phyloP scores from a whole-genome alignment of 495 filamentous ascomycete species.

The Thermothielavioides terrestris region DNA sequence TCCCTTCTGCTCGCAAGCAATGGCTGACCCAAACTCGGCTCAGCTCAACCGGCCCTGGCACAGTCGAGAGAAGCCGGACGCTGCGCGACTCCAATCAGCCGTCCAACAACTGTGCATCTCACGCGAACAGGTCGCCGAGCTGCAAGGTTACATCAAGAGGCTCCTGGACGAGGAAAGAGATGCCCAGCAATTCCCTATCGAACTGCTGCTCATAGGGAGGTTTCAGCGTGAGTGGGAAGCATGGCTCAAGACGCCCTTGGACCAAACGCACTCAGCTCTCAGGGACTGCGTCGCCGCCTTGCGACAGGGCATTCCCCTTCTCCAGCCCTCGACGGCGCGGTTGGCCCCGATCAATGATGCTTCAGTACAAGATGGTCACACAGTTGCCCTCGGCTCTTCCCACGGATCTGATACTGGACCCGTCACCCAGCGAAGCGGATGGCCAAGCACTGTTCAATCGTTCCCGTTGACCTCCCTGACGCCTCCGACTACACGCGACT shows the following conservation, averaged over 20 bases:
- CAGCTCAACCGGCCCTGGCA: neutral
- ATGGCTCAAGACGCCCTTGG: neutral
- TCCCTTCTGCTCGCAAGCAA: neutral
- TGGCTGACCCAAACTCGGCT: neutral
- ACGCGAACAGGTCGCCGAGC: conserved; percentile 9
- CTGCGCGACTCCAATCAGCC: neutral
- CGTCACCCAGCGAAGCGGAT: neutral
- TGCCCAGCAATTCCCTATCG: neutral
- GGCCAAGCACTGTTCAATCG: no score
- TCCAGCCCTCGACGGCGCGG: no score
- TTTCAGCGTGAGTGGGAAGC: neutral
- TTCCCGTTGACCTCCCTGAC: neutral
- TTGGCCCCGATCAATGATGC: neutral
- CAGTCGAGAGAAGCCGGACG: neutral
- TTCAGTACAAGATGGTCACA: neutral
- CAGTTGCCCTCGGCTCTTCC: no score
- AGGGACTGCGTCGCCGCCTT: conserved; percentile 4
- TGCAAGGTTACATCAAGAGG: conserved; percentile 17
- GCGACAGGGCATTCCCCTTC: neutral
- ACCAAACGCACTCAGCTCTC: neutral
- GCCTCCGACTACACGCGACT: neutral
- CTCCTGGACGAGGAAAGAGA: conserved; percentile 9
- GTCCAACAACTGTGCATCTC: conserved; percentile 6
- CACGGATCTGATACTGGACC: no score
- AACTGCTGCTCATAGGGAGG: neutral